Evolutionary conservation across 768 basidiomycete genomes (phyloP).

Genomic region (Podaxis carcinomalis): DNA sequence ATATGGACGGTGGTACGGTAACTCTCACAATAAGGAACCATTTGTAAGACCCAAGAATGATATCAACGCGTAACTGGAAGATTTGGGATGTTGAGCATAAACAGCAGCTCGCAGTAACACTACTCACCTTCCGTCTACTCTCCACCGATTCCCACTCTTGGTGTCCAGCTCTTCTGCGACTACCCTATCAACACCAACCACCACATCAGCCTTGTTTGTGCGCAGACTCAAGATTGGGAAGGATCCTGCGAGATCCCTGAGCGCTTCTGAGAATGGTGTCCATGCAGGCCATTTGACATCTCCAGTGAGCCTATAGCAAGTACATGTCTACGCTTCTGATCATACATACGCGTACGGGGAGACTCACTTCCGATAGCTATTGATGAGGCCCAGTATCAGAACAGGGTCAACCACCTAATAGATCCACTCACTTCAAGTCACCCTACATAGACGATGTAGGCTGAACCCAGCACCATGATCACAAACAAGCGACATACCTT

Average conservation of each 20-base stretch:
- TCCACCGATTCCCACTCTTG: slow-evolving; percentile 61
- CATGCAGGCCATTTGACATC: slow-evolving; percentile 77
- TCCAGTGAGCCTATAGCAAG: slow-evolving; percentile 66
- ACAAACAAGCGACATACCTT: slow-evolving; percentile 44
- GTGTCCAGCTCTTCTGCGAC: slow-evolving; percentile 65
- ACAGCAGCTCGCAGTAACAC: not conserved
- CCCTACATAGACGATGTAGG: slow-evolving; percentile 42
- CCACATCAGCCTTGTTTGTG: slow-evolving; percentile 95
- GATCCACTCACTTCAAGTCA: slow-evolving; percentile 77
- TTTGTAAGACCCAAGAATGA: slow-evolving; percentile 23
- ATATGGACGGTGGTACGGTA: not conserved
- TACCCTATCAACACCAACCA: slow-evolving; percentile 72
- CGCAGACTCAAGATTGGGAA: slow-evolving; percentile 83
- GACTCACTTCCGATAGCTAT: slow-evolving; percentile 79
- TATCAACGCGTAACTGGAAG: slow-evolving; percentile 39
- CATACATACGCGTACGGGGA: not conserved
- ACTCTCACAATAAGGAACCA: not conserved
- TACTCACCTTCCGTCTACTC: slow-evolving; percentile 73
- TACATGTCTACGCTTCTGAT: not conserved
- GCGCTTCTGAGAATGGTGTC: slow-evolving; percentile 10
- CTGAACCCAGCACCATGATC: not conserved
- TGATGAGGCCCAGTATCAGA: slow-evolving; percentile 3
- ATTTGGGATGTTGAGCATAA: not conserved
- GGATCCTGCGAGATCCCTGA: slow-evolving; percentile 73
- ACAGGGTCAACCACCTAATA: not conserved